These are phyloP conservation scores for Pelargonium myrrhifolium DNA, from an alignment of 441 rosid species.

Conservation along the genomic window DNA sequence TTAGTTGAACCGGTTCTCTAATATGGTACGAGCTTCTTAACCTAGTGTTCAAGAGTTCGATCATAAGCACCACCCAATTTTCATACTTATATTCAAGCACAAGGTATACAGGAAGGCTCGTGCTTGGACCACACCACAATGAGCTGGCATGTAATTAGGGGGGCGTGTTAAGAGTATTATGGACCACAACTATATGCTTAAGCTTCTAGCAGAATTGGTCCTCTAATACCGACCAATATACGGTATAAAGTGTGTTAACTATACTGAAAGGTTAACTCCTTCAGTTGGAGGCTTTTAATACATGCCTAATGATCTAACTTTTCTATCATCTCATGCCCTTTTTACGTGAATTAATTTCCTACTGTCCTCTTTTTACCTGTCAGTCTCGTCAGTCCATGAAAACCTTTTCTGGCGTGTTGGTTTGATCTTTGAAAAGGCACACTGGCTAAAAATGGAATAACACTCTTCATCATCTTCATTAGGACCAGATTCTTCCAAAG, in stretches of 20 bases:
- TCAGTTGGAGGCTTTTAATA: not conserved
- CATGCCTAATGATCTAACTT: not conserved
- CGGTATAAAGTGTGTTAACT: not conserved
- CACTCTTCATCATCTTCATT: slow-evolving; percentile 41
- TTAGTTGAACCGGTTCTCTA: not conserved
- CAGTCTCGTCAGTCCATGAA: slow-evolving; percentile 81
- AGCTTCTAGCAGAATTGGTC: not conserved
- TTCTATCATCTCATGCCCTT: not conserved
- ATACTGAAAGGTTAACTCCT: slow-evolving; percentile 1
- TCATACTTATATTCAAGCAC: not conserved
- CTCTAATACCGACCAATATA: slow-evolving; percentile 3
- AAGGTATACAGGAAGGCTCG: slow-evolving; percentile 2
- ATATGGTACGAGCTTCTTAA: not conserved
- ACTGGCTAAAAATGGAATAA: slow-evolving; percentile 35
- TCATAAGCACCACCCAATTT: not conserved
- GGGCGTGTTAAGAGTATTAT: not conserved
- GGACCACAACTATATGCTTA: not conserved
- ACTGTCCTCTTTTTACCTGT: slow-evolving; percentile 45
- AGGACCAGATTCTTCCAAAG: slow-evolving; percentile 31
- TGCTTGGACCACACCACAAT: not conserved
- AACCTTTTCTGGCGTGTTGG: slow-evolving; percentile 49
- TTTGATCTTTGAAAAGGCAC: slow-evolving; percentile 42
- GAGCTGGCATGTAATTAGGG: not conserved
- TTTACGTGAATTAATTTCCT: not conserved
- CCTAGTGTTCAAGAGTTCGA: not conserved